These are phyloP conservation scores for Arthroderma uncinatum DNA, from an alignment of 2,329 filamentous ascomycete species.

Conservation along the genomic window DNA sequence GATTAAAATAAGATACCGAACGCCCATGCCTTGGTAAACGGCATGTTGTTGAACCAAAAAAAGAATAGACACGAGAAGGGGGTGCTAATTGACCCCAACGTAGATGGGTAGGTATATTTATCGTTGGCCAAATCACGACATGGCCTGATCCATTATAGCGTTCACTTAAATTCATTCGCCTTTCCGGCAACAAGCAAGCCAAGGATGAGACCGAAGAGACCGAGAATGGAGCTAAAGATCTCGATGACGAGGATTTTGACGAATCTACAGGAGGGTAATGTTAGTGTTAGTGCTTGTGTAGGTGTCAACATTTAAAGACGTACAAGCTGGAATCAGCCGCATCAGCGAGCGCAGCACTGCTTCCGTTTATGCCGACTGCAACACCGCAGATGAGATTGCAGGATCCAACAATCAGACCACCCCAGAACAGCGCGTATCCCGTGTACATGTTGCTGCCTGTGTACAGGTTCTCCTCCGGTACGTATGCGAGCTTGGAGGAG, in stretches of 20 bases:
- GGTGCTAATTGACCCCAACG: neutral
- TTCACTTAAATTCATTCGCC: constrained; percentile 56
- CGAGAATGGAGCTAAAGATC: constrained; percentile 96
- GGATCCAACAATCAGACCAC: constrained; percentile 81
- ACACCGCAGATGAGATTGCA: constrained; percentile 96
- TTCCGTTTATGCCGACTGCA: constrained; percentile 95
- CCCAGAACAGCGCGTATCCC: constrained; percentile 92
- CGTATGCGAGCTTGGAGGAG: constrained; percentile 67
- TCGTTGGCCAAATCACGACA: constrained; percentile 1
- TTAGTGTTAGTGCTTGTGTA: neutral
- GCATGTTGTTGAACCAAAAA: neutral
- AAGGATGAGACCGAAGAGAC: constrained; percentile 91
- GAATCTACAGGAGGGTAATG: constrained; percentile 49
- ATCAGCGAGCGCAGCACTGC: constrained; percentile 89
- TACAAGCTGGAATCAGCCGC: constrained; percentile 84
- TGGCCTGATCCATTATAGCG: neutral
- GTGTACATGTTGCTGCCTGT: constrained; percentile 80
- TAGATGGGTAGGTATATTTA: neutral
- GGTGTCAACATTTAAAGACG: constrained; percentile 38
- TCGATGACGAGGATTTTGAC: constrained; percentile 98
- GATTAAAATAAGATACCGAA: constrained; percentile 5
- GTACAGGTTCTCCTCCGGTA: constrained; percentile 55
- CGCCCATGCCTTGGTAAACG: constrained; percentile 20
- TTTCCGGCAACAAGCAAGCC: constrained; percentile 80
- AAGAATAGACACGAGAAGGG: neutral